These are phyloP conservation scores for Mangifera indica DNA, from an alignment of 345 rosid species.

Conservation along the genomic window DNA sequence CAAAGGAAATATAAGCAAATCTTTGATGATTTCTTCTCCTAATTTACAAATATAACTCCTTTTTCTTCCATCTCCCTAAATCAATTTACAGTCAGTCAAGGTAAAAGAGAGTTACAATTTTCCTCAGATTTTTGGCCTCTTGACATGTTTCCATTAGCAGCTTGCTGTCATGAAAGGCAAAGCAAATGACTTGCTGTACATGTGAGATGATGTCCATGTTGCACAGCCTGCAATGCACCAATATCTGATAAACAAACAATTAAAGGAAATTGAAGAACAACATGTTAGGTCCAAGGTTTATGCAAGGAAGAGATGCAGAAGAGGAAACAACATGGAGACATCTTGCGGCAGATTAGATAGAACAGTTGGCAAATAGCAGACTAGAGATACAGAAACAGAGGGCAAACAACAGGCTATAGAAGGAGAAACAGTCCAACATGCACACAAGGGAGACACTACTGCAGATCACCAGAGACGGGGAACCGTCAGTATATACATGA, in stretches of 20 bases:
- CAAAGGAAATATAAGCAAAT: not conserved
- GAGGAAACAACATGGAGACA: too few species aligned
- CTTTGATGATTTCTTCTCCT: conserved; percentile 14
- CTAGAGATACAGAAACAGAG: too few species aligned
- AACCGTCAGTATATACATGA: too few species aligned
- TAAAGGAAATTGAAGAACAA: not conserved
- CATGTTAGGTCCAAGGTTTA: too few species aligned
- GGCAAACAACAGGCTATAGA: too few species aligned
- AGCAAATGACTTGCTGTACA: conserved; percentile 96
- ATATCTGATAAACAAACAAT: too few species aligned
- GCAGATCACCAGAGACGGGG: too few species aligned
- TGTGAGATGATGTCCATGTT: conserved; percentile 94
- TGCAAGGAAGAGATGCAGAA: too few species aligned
- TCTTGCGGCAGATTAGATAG: too few species aligned
- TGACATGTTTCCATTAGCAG: conserved; percentile 94
- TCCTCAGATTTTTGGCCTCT: conserved; percentile 87
- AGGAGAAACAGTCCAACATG: too few species aligned
- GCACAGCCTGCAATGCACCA: conserved; percentile 66
- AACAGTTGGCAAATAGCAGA: too few species aligned
- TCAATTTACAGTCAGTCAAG: conserved; percentile 53
- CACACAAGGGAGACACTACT: too few species aligned
- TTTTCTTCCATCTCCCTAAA: not conserved
- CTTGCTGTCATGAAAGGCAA: conserved; percentile 94
- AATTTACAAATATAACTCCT: conserved; percentile 24
- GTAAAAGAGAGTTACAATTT: conserved; percentile 90